Conservation (phyloP, 1,284 basidiomycete species). For the Cutaneotrichosporon curvatum region DNA sequence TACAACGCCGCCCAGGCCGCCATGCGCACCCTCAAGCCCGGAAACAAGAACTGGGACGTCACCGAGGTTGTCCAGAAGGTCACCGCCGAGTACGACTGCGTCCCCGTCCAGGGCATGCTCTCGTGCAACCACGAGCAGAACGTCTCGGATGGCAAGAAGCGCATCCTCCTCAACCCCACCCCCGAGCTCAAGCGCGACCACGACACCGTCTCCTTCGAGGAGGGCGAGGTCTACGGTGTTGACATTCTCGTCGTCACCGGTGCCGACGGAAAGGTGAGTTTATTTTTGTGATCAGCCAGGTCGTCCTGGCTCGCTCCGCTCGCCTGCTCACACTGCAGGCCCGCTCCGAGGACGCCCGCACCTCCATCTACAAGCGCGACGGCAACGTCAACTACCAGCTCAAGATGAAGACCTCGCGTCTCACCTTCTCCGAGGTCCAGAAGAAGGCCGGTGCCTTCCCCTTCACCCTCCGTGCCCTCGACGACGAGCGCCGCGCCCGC, state of each 20-base stretch:
- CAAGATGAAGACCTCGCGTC: slow-evolving; percentile 94
- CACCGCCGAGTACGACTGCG: slow-evolving; percentile 67
- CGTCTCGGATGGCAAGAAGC: slow-evolving; percentile 94
- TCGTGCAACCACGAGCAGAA: slow-evolving; percentile 67
- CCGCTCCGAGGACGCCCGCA: slow-evolving; percentile 77
- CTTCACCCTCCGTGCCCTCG: slow-evolving; percentile 87
- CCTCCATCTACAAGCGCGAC: slow-evolving; percentile 88
- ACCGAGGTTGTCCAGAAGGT: slow-evolving; percentile 78
- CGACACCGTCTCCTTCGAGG: slow-evolving; percentile 75
- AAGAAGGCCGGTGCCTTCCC: slow-evolving; percentile 97
- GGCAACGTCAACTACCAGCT: slow-evolving; percentile 84
- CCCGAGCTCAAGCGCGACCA: slow-evolving; percentile 76
- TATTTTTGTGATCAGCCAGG: too few relatives aligned
- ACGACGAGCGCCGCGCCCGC: slow-evolving; percentile 89
- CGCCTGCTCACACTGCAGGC: slow-evolving; percentile 51
- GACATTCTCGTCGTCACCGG: slow-evolving; percentile 86
- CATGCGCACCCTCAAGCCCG: slow-evolving; percentile 76
- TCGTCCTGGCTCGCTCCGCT: too few relatives aligned
- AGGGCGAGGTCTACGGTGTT: slow-evolving; percentile 93
- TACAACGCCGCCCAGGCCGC: slow-evolving; percentile 87
- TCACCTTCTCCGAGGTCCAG: slow-evolving; percentile 91
- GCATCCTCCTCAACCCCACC: slow-evolving; percentile 81
- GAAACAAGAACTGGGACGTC: slow-evolving; percentile 90
- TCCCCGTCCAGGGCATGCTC: slow-evolving; percentile 75
- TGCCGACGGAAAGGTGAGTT: slow-evolving; percentile 74